Base-by-base conservation (phyloP, 805 yeast species). In the Brettanomyces naardenensis region DNA sequence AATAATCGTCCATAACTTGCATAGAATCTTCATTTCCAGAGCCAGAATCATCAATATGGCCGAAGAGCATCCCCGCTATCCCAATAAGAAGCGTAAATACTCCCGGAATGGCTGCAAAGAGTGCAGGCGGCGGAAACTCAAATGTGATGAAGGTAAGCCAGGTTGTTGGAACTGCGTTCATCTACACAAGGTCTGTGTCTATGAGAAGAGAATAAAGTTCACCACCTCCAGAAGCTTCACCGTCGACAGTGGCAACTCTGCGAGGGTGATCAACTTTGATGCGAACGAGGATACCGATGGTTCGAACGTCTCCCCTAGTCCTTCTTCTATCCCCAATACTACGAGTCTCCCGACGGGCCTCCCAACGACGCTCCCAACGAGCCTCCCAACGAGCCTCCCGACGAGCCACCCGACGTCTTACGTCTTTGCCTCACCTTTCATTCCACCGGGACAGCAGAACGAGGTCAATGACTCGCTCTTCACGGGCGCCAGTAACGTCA, bases 21-120 rank as follows among this genome's bases (percentile, higher is more conserved):
- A n/a, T n/a, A n/a, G n/a, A n/a, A n/a, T n/a, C n/a, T n/a, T n/a
- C n/a, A n/a, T n/a, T n/a, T n/a, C n/a, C n/a, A n/a, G n/a, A n/a
- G n/a, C n/a, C n/a, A n/a, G n/a, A n/a, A n/a, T n/a, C n/a, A n/a
- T n/a, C n/a, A n/a, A n/a, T n/a, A n/a, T n/a, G n/a, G n/a, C n/a
- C n/a, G n/a, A n/a, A n/a, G n/a, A n/a, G n/a, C n/a, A n/a, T n/a
- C n/a, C n/a, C n/a, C n/a, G n/a, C n/a, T n/a, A 20, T 5, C 34
- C 34, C 17, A 31, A 10, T 11, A 64, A 64, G 49, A 66, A 63
- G 50, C 47, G 73, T 35, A 53, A 59, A 36, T 68, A 69, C 44
- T 64, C 70, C 20, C 52, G 71, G 35, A 60, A 65, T 39, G 74
- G 74, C 5, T 69, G 74, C 40, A 47, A 49, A 29, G 69, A 66